These are phyloP conservation scores for Heracleum sosnowskyi DNA, from an alignment of 129 eudicot species.

Conservation along the genomic window DNA sequence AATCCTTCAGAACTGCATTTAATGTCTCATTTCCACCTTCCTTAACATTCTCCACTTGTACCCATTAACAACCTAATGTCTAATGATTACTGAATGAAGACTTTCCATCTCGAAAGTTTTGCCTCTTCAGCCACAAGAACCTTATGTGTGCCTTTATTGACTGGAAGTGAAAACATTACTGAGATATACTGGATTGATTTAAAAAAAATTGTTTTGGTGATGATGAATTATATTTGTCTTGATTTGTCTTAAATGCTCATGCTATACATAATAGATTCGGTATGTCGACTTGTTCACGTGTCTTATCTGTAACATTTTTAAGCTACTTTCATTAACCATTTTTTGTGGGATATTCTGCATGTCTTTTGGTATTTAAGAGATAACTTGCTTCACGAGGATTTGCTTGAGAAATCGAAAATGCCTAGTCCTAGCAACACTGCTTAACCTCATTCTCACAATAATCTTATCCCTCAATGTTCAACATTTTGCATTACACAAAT, in stretches of 20 bases:
- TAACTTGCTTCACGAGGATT: not conserved
- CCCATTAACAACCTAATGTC: not conserved
- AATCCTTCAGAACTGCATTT: not conserved
- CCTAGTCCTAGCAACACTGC: not conserved
- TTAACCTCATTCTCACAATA: not conserved
- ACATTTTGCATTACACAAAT: not conserved
- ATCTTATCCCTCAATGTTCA: not conserved
- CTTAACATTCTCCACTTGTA: not conserved
- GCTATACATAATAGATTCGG: not conserved
- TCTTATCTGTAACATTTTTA: not conserved
- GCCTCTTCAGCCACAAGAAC: not conserved
- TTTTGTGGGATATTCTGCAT: not conserved
- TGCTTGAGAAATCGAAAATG: not conserved
- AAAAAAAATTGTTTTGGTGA: too few species aligned
- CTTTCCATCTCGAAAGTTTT: not conserved
- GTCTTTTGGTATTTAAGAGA: not conserved
- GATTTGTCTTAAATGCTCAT: not conserved
- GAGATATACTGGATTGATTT: not conserved
- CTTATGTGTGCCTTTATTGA: not conserved
- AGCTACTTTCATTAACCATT: not conserved
- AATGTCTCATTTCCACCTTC: not conserved
- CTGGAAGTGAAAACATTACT: not conserved
- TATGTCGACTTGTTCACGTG: not conserved
- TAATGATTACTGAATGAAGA: not conserved
- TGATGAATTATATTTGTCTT: not conserved